Percentiles rank a stretch among this genome's conserved stretches.
Evolutionary conservation across 306 rosid species (phyloP).

Genomic region (Quercus berberidifolia): DNA sequence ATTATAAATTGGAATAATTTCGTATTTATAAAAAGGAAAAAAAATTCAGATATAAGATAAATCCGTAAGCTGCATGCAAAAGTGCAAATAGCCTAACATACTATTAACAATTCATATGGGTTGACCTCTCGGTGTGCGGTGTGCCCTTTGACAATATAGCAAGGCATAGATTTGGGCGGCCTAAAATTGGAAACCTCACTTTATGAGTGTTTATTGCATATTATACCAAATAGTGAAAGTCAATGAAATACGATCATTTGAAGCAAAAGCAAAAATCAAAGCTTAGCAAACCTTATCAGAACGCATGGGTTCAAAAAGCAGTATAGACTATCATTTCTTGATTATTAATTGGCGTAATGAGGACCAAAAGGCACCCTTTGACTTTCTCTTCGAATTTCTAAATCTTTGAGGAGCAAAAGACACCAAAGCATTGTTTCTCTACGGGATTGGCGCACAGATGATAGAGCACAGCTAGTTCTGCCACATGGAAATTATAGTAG

Average conservation of each 20-base stretch:
- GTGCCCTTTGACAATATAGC: slow-evolving; percentile 15
- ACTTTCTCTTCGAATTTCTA: background rate
- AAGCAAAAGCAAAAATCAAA: slow-evolving; percentile 5
- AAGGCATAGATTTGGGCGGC: slow-evolving; percentile 22
- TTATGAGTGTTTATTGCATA: background rate
- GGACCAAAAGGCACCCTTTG: background rate
- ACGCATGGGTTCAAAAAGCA: background rate
- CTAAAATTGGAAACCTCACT: background rate
- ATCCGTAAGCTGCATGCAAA: background rate
- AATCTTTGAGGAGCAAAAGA: background rate
- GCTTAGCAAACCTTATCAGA: background rate
- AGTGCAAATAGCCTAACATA: slow-evolving; percentile 19
- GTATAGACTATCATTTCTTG: background rate
- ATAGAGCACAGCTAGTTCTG: no score
- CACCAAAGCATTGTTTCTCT: background rate
- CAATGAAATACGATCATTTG: background rate
- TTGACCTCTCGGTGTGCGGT: slow-evolving; percentile 23
- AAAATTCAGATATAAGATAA: no score
- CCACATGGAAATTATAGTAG: no score
- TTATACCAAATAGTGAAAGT: background rate
- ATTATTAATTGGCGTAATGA: background rate
- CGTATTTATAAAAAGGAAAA: no score
- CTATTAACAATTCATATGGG: background rate
- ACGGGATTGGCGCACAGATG: no score
- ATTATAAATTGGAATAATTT: no score